Evolutionary conservation across 805 yeast species (phyloP).

Genomic region (Danielia reshetovae): DNA sequence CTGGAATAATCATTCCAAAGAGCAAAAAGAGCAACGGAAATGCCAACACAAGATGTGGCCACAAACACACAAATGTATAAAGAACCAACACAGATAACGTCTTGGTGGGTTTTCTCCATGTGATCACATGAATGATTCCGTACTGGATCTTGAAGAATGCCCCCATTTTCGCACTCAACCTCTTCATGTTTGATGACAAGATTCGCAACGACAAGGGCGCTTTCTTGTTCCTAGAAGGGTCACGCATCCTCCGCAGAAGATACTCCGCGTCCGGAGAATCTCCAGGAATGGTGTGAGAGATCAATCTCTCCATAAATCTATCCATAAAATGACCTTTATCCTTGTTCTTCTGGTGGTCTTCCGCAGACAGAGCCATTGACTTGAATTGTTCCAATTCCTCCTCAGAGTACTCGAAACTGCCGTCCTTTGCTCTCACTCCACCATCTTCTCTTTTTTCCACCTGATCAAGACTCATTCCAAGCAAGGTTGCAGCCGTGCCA

Average conservation of each 20-base stretch:
- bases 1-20: conserved; percentile 63
- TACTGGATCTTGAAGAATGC: conserved; percentile 58
- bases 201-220: conserved; percentile 57
- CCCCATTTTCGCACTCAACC: conserved; percentile 53
- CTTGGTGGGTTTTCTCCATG: conserved; percentile 74
- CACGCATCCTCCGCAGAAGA: conserved; percentile 39
- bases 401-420: conserved; percentile 17
- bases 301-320: conserved; percentile 48
- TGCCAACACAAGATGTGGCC: conserved; percentile 65
- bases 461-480: conserved; percentile 29
- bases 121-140: conserved; percentile 52
- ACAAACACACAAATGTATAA: conserved; percentile 63
- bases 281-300: conserved; percentile 48
- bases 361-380: conserved; percentile 28
- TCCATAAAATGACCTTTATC: conserved; percentile 52
- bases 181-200: conserved; percentile 54
- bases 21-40: conserved; percentile 58
- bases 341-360: conserved; percentile 18
- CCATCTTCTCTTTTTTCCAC: conserved; percentile 5
- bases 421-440: neutral
- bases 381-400: conserved; percentile 25
- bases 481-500: conserved; percentile 32
- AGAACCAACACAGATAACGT: conserved; percentile 58
- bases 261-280: conserved; percentile 45
- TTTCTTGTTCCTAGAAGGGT: conserved; percentile 39